Evolutionary conservation across 306 rosid genomes (phyloP).

Genomic region (Fragaria nilgerrensis): DNA sequence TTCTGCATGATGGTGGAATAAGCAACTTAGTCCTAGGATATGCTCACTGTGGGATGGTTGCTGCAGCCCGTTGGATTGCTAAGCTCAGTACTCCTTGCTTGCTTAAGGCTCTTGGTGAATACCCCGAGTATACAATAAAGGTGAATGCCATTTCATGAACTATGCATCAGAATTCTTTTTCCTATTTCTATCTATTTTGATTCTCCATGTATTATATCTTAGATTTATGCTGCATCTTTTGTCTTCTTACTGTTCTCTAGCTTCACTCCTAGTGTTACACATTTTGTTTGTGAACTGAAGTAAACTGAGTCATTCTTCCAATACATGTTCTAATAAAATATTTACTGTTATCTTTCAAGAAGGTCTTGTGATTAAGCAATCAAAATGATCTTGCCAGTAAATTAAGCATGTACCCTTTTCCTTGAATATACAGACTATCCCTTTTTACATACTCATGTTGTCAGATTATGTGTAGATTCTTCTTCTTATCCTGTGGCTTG

Average conservation of each 20-base stretch:
- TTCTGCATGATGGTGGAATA: constrained; percentile 90
- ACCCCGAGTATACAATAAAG: constrained; percentile 77
- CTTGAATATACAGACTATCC: neutral
- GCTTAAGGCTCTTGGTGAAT: constrained; percentile 68
- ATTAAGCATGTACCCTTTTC: no score
- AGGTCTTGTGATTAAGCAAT: neutral
- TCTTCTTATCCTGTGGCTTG: no score
- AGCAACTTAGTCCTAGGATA: constrained; percentile 91
- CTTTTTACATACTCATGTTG: neutral
- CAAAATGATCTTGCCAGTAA: neutral
- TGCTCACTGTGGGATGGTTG: constrained; percentile 99
- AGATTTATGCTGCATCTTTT: neutral
- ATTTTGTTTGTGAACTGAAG: neutral
- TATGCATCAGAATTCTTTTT: neutral
- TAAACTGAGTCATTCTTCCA: neutral
- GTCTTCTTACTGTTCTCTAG: neutral
- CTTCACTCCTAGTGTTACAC: neutral
- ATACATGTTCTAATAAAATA: neutral
- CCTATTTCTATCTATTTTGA: neutral
- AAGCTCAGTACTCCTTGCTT: constrained; percentile 85
- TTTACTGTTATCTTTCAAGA: neutral
- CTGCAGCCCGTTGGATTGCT: constrained; percentile 99
- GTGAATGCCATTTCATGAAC: constrained; percentile 30
- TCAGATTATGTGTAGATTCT: no score
- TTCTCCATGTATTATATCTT: neutral